Evolutionary conservation across 2,329 filamentous ascomycete genomes (phyloP), one percentile per base, ranked within the genome.

Genomic region (Phaeosphaeriaceae sp.): DNA sequence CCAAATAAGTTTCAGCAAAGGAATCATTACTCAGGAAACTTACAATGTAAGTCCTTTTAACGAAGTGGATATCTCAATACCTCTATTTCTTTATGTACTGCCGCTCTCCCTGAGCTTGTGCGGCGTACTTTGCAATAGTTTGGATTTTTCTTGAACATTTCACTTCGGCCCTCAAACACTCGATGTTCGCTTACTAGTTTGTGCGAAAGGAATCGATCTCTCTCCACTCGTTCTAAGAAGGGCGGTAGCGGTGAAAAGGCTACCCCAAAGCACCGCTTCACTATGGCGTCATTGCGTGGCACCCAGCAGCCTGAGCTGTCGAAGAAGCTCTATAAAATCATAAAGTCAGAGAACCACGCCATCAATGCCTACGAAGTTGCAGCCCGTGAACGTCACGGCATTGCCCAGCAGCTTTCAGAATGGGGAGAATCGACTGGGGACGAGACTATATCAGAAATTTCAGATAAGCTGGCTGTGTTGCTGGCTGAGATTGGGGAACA

Each of bases 401-500:
- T 97, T 66, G 94, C 92, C 13, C 86, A 87, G 9, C 93, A 97
- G 78, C 84, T 99, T 36, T 96, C 91, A 6, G 92, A 97, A 62
- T 99, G 94, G 94, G 94, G 94, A 49, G 92, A 97, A 77, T 84
- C 89, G 52, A 97, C 92, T 2, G 84, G 85, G 44, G 94, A 99
- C 67, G 91, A 96, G 54, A 85, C 87, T 42, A 81, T 97, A 66
- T 91, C 86, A 43, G 94, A 97, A 70, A 84, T 99, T 61, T 92
- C 89, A 50, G 94, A 97, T 81, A 99, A 99, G 81, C 82, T 99
- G 43, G 94, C 92, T 42, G 93, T 97, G 32, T 79, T 99, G 64
- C 80, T 99, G 52, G 88, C 89, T 17, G 94, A 97, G 79, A 85
- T 99, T 53, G 94, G 92, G 43, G 92, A 96, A 76, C 92, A 96